Base-by-base conservation (phyloP, 768 basidiomycete genomes). In the Mycena galopus region DNA sequence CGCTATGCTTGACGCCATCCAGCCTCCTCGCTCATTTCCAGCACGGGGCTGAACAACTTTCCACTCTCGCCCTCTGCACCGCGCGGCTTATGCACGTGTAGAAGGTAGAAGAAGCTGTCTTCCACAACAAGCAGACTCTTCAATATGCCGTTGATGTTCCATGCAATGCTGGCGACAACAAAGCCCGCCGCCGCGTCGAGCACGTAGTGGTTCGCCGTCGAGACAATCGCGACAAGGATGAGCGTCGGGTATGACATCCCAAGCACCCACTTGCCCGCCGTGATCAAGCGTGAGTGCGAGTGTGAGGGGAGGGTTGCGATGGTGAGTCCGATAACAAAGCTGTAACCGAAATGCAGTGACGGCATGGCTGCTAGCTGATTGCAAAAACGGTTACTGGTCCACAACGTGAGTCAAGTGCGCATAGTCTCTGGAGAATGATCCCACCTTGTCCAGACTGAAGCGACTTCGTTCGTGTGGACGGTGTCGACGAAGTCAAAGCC, bases 151-250 rank as follows among this genome's bases (percentile, higher is more conserved):
- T 75, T 75, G 33, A 72, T 72, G 59, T 75, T 75, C 74, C 74
- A 75, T 37, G 70, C 74, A 27, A 75, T 66, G 71, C 70, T 69
- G 10, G 74, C 74, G 5, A 75, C 74, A 53, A 75, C 53, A 44
- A 72, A 72, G n/a, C 74, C 74, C 10, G 74, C 74, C 2, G 42
- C 68, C 12, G 74, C 74, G 37, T 75, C 74, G 16, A 75, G 64
- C 32, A 75, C 74, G 60, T 75, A 75, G 58, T 75, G 74, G 57
- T 75, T 75, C 58, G 74, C 74, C 30, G 74, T 75, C 42, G 74
- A 55, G 10, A 75, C 74, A 35, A 75, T 75, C 35, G 74, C 74
- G 32, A 75, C 64, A 12, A 75, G 71, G 63, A 75, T 75, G 30
- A 75, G 53, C 10, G 74, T 25, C 11, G 74, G 74, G 58, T 75